Percentiles rank a stretch among this genome's conserved stretches.
Conservation (phyloP, 306 rosid genomes). For the Luffa acutangula region DNA sequence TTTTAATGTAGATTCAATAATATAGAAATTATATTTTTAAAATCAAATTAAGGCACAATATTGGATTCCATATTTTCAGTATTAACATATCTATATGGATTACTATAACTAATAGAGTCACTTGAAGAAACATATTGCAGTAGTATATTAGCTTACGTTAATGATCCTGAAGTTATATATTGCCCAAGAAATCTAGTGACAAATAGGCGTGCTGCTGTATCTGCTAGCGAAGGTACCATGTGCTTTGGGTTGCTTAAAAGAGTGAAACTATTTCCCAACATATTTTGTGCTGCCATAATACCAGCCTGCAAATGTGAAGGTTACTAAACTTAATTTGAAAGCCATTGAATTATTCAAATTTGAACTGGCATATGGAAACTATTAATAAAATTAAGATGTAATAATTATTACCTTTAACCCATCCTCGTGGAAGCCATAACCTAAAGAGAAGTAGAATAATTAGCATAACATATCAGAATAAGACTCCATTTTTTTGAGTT, state of each 20-base stretch:
- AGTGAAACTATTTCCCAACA: conserved; percentile 45
- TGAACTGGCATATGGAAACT: neutral
- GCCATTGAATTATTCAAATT: neutral
- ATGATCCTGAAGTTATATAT: conserved; percentile 51
- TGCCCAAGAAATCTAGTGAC: conserved; percentile 52
- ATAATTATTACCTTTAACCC: conserved; percentile 58
- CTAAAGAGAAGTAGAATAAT: conserved; percentile 31
- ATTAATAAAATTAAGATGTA: neutral
- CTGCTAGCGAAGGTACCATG: conserved; percentile 75
- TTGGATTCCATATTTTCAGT: neutral
- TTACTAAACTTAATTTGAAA: neutral
- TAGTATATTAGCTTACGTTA: conserved; percentile 48
- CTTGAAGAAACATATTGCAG: neutral
- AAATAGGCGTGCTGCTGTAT: conserved; percentile 63
- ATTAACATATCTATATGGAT: neutral
- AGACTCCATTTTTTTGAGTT: neutral
- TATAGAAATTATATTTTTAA: neutral
- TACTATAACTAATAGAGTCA: neutral
- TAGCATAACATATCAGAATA: neutral
- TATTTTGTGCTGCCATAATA: conserved; percentile 53
- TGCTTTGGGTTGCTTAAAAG: conserved; percentile 64
- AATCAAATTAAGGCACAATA: neutral
- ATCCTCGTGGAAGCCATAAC: conserved; percentile 95
- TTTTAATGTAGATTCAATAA: neutral
- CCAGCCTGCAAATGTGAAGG: conserved; percentile 56